Evolutionary conservation across 73 alveolate genomes (phyloP).

Genomic region (Urostyla sp.): DNA sequence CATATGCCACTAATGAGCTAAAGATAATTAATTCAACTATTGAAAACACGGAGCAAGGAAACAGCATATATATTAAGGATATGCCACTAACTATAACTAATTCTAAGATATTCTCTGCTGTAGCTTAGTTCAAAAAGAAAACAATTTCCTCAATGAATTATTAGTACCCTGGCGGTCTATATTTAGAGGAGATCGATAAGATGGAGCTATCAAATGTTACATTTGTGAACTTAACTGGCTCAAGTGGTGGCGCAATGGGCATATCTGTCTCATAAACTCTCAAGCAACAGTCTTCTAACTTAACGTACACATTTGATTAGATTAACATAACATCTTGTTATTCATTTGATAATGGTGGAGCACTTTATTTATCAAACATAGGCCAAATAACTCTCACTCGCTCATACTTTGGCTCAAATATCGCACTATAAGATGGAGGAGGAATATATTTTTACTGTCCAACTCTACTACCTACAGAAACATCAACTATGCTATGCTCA

Average conservation of each 20-base stretch:
- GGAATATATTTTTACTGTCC: not conserved
- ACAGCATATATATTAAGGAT: slow-evolving; percentile 4
- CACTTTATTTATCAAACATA: not conserved
- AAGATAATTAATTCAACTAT: not conserved
- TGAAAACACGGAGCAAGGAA: not conserved
- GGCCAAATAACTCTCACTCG: not conserved
- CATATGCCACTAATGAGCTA: not conserved
- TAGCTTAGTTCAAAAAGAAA: not conserved
- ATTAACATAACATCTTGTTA: not conserved
- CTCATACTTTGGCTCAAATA: not conserved
- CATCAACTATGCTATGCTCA: not conserved
- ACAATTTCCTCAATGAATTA: not conserved
- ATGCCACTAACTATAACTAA: not conserved
- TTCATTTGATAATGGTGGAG: not conserved
- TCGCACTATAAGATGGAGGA: not conserved
- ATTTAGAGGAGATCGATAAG: not conserved
- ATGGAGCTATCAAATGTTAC: not conserved
- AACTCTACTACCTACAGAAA: no score
- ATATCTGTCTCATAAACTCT: not conserved
- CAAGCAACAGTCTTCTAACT: not conserved
- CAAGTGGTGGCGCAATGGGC: slow-evolving; percentile 3
- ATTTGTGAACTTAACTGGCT: not conserved
- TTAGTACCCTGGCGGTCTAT: slow-evolving; percentile 8
- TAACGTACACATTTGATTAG: not conserved
- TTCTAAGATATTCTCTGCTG: not conserved